Percentiles rank a stretch among this genome's conserved stretches.
These are phyloP conservation scores for Halenospora varia DNA, from an alignment of 495 filamentous ascomycete genomes.

Conservation along the genomic window DNA sequence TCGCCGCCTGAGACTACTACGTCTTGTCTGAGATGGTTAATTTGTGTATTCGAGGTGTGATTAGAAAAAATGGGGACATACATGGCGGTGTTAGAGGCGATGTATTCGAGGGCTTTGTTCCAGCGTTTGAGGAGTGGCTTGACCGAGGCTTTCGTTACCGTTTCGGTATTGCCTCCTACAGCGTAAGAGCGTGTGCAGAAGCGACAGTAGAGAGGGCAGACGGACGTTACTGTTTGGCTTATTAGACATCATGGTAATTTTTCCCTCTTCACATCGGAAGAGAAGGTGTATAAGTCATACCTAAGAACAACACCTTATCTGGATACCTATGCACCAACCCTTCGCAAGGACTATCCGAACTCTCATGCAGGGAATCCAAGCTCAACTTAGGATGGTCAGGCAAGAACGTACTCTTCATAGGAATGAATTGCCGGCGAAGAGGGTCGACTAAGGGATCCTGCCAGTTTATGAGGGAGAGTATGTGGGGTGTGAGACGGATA, in stretches of 20 bases:
- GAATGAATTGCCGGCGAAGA: constrained; percentile 50
- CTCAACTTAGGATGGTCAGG: constrained; percentile 41
- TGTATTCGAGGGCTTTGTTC: constrained; percentile 45
- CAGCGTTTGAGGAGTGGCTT: constrained; percentile 39
- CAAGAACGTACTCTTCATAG: constrained; percentile 42
- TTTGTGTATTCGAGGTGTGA: too few relatives aligned
- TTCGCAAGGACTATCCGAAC: constrained; percentile 39
- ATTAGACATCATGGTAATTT: too few relatives aligned
- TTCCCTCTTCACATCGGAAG: too few relatives aligned
- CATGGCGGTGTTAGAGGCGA: constrained; percentile 41
- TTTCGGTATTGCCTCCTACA: constrained; percentile 46
- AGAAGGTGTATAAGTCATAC: too few relatives aligned
- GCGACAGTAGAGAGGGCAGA: constrained; percentile 55
- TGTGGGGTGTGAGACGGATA: constrained; percentile 50
- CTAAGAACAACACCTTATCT: constrained; percentile 55
- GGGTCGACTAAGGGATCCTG: constrained; percentile 49
- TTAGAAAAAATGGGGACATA: too few relatives aligned
- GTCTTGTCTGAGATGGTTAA: too few relatives aligned
- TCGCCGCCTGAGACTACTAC: constrained; percentile 58
- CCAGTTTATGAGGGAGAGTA: constrained; percentile 52
- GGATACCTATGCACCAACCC: constrained; percentile 55
- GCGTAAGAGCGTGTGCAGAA: constrained; percentile 58
- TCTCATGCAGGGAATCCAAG: constrained; percentile 46
- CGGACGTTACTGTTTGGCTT: constrained; percentile 41
- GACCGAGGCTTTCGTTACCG: constrained; percentile 42